Percentiles rank a stretch among this genome's conserved stretches.
Evolutionary conservation across 1,139 yeast genomes (phyloP).

Genomic region (Nakaseomyces bracarensis): DNA sequence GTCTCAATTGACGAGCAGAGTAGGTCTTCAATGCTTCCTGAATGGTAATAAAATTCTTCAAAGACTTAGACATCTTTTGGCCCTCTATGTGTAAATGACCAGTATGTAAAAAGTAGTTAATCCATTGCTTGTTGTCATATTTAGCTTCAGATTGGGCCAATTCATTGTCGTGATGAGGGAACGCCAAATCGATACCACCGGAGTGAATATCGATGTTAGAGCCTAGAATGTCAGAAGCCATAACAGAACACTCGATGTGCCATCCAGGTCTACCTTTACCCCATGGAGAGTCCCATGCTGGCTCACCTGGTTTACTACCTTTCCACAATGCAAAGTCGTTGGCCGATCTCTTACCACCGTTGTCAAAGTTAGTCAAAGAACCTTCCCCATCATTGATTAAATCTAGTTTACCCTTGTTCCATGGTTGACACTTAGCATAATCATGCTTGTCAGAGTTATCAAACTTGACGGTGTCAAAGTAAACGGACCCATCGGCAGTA

Average conservation of each 20-base stretch:
- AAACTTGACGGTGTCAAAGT: conserved; percentile 79
- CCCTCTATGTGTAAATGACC: conserved; percentile 98
- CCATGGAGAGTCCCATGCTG: conserved; percentile 93
- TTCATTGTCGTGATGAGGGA: conserved; percentile 99
- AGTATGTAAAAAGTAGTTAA: conserved; percentile 89
- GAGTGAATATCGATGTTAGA: conserved; percentile 85
- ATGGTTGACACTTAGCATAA: conserved; percentile 95
- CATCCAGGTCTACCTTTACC: conserved; percentile 98
- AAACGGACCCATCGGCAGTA: conserved; percentile 84
- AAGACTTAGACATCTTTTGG: conserved; percentile 92
- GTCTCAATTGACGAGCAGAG: conserved; percentile 72
- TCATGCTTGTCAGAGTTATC: conserved; percentile 65
- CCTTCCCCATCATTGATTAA: conserved; percentile 96
- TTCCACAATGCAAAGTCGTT: conserved; percentile 98
- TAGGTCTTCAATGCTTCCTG: conserved; percentile 73
- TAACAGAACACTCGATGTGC: conserved; percentile 99
- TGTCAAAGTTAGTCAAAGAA: conserved; percentile 47
- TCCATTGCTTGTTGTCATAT: conserved; percentile 88
- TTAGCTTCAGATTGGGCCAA: conserved; percentile 95
- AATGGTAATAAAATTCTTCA: conserved; percentile 90
- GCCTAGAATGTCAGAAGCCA: conserved; percentile 91
- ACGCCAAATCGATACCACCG: conserved; percentile 95
- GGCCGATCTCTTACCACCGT: conserved; percentile 54
- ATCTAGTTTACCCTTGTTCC: conserved; percentile 87
- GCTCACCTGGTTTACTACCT: conserved; percentile 94